Evolutionary conservation across 176 grass and related monocot species (phyloP).

Genomic region (Typha latifolia): DNA sequence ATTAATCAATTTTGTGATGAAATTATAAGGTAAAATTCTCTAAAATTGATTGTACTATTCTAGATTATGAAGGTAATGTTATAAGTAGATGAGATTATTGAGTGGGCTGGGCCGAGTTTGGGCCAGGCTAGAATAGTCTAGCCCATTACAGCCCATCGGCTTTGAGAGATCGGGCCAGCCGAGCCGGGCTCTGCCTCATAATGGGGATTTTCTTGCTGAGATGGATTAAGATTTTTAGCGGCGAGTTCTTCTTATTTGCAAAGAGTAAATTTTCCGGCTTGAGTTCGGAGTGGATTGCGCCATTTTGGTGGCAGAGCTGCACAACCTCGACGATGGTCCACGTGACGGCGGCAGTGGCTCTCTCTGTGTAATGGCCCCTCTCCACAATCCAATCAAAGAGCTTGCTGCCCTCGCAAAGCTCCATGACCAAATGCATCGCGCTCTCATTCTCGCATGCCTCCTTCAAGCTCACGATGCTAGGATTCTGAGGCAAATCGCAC

Average conservation of each 20-base stretch:
- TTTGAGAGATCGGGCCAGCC: too few relatives aligned
- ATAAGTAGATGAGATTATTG: too few relatives aligned
- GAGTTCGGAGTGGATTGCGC: slow-evolving; percentile 90
- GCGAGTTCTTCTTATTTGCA: slow-evolving; percentile 91
- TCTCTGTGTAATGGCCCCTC: slow-evolving; percentile 85
- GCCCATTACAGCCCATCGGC: too few relatives aligned
- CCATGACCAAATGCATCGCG: slow-evolving; percentile 95
- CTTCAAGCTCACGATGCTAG: slow-evolving; percentile 62
- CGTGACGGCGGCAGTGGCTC: slow-evolving; percentile 62
- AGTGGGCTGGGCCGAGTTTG: too few relatives aligned
- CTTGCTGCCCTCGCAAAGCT: slow-evolving; percentile 97
- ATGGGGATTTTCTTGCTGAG: too few relatives aligned
- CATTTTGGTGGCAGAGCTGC: slow-evolving; percentile 93
- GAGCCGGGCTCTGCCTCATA: too few relatives aligned
- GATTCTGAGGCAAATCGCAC: slow-evolving; percentile 72
- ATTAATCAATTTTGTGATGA: too few relatives aligned
- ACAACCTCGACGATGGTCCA: slow-evolving; percentile 95
- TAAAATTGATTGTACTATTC: too few relatives aligned
- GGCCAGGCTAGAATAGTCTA: too few relatives aligned
- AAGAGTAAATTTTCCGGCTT: slow-evolving; percentile 97
- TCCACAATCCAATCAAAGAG: slow-evolving; percentile 98
- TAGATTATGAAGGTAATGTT: too few relatives aligned
- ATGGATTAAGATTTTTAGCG: too few relatives aligned
- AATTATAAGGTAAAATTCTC: too few relatives aligned
- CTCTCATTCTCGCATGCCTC: slow-evolving; percentile 95